Conservation (phyloP, 1,284 basidiomycete genomes). For the Trichosporon inkin region DNA sequence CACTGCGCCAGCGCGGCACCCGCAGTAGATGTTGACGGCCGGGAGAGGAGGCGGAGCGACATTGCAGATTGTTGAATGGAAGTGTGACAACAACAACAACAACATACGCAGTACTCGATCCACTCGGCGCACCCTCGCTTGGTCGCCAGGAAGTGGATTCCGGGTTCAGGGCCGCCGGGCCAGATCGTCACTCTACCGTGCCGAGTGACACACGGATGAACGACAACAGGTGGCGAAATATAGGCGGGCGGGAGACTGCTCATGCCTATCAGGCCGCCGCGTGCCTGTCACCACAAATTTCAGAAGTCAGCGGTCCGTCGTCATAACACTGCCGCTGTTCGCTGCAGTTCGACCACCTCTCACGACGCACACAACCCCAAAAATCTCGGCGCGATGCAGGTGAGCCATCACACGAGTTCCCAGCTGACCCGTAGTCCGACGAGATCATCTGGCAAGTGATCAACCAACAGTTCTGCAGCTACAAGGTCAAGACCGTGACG, state of each 20-base stretch:
- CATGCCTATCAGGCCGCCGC: not conserved
- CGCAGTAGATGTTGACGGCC: constrained; percentile 34
- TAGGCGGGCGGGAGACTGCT: not conserved
- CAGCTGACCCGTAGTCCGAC: constrained; percentile 64
- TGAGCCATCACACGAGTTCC: constrained; percentile 18
- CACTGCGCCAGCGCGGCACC: constrained; percentile 32
- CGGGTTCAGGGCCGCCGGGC: not conserved
- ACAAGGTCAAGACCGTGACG: constrained; percentile 92
- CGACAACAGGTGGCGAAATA: constrained; percentile 6
- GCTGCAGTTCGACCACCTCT: not conserved
- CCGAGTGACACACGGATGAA: not conserved
- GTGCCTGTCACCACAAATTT: constrained; percentile 12
- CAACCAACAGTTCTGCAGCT: constrained; percentile 86
- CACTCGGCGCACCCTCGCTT: not conserved
- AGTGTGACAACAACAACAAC: not conserved
- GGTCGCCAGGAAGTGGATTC: not conserved
- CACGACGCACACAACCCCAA: not conserved
- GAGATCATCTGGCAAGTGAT: constrained; percentile 95
- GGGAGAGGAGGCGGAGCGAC: constrained; percentile 30
- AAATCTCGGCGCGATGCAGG: constrained; percentile 37
- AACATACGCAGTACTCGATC: too few species aligned
- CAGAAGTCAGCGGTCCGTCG: constrained; percentile 6
- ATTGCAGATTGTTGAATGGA: constrained; percentile 3
- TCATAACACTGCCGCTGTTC: not conserved
- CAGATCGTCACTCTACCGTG: too few species aligned